Evolutionary conservation across 129 eudicot genomes (phyloP).

Genomic region (Flaveria trinervia): DNA sequence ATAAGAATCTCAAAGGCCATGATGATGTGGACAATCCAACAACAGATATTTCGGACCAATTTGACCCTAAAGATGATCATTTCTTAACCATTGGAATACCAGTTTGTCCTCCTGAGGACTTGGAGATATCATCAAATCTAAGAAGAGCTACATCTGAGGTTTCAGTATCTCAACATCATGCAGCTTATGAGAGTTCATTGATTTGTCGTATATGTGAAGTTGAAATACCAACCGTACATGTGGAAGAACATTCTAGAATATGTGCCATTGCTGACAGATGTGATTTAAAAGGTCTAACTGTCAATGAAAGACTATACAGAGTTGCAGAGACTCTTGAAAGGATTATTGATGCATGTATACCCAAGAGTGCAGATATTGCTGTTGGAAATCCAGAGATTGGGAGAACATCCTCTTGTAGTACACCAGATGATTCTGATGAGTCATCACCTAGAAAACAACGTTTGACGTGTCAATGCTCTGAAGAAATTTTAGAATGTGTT

Average conservation of each 20-base stretch:
- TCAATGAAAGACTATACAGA: constrained; percentile 82
- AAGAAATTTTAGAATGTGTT: constrained; percentile 54
- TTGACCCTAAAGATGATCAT: constrained; percentile 45
- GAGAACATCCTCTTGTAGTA: constrained; percentile 54
- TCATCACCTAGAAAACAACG: constrained; percentile 49
- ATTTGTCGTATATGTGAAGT: constrained; percentile 98
- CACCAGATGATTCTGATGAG: constrained; percentile 57
- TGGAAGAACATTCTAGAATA: constrained; percentile 96
- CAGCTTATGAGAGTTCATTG: constrained; percentile 71
- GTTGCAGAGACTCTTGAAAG: constrained; percentile 86
- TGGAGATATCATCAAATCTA: constrained; percentile 47
- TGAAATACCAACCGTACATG: constrained; percentile 88
- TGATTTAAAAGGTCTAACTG: constrained; percentile 85
- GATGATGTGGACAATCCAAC: constrained; percentile 54
- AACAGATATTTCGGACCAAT: constrained; percentile 41
- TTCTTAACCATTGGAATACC: constrained; percentile 45
- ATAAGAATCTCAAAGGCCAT: constrained; percentile 47
- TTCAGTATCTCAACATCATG: constrained; percentile 52
- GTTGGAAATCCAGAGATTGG: constrained; percentile 54
- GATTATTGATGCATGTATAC: constrained; percentile 78
- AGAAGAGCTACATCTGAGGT: constrained; percentile 47
- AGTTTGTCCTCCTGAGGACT: constrained; percentile 41
- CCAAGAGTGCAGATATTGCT: constrained; percentile 53
- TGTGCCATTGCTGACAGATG: constrained; percentile 98
- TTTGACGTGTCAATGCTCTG: constrained; percentile 45